Evolutionary conservation across 2,329 filamentous ascomycete species (phyloP), one percentile per base, ranked within the genome.

Genomic region (Monosporascus sp.): DNA sequence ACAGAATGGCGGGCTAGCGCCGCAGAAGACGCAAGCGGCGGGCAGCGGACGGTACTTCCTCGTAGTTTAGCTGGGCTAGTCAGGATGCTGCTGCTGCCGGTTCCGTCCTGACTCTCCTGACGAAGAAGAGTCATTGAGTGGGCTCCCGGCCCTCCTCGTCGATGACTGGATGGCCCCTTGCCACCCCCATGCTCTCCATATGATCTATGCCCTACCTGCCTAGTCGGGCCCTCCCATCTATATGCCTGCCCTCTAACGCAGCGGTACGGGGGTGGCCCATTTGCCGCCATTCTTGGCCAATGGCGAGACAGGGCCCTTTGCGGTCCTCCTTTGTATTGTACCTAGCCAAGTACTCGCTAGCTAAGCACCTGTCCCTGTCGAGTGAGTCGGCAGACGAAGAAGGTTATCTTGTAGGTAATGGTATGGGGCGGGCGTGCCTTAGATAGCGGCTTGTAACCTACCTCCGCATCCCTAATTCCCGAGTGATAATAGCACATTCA

Each of bases 21-120:
- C 8, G 22, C 41, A 44, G 20, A 34, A 34, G 31, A 34, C 31
- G 31, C 31, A 57, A 59, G 59, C 52, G 57, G 47, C 57, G 57
- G 57, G 53, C 60, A n/a, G 58, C 62, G 59, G 62, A 65, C 60
- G 61, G 59, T 60, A 55, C 54, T 57, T 34, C 9, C 9, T 34
- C 31, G 31, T 34, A 34, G 31, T 34, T 11, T 14, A 14, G 31
- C 31, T 34, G 31, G 4, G 31, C 31, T 34, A 14, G 4, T 34
- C 11, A 11, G 14, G 31, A 14, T 34, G 31, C 31, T 14, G 31
- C 31, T 14, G 31, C 5, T 34, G 31, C 31, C 31, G 3, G 31
- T 34, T 31, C 31, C 11, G 31, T 34, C 11, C 14, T 34, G 31
- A 34, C 31, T 34, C 14, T 34, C 31, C 14, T 34, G 9, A 34